Base-by-base conservation (phyloP, 78 protist genomes). In the Pigoraptor vietnamica region DNA sequence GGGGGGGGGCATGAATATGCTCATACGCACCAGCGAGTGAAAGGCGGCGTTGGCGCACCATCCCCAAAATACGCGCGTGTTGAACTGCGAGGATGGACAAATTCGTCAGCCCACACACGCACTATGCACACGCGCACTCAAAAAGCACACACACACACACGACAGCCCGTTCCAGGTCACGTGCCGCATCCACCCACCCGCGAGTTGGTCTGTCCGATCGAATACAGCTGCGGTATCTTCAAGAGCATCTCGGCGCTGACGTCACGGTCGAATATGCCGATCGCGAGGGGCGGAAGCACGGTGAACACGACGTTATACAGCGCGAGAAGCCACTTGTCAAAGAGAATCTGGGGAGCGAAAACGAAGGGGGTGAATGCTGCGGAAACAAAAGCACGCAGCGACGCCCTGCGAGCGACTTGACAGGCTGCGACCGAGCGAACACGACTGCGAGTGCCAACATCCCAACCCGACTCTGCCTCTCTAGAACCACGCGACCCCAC, bases 241-340 rank as follows among this genome's bases (percentile, higher is more conserved):
- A 24, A 6, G 24, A 90, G 29, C 24, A 0, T 29, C 2, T 34
- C 67, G 0, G 56, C 88, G 1, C 48, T 2, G 37, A 97, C 39
- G 89, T 93, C 92, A 40, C 89, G 84, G 39, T 97, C 99, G 29
- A 94, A 39, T 55, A 96, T 29, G 67, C 96, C 97, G 82, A 95
- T 39, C 55, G 91, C 81, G 37, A 96, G 79, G 55, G 94, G 92
- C 32, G 97, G 98, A n/a, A 94, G 40, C 24, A 83, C 1, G 32
- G 97, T 93, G 91, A 93, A 96, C 38, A 38, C 0, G 40, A 94
- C 94, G 89, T 96, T 96, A 87, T 89, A 96, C 37, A 91, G 23
- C 35, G 94, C 81, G 19, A 94, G 79, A 36, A 93, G 21, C 97
- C 97, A 95, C 40, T 37, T 14, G 37, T 95, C 97, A 25, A 93